phyloP scores from a whole-genome alignment of 805 yeast genomes.

The Torulaspora quercuum region DNA sequence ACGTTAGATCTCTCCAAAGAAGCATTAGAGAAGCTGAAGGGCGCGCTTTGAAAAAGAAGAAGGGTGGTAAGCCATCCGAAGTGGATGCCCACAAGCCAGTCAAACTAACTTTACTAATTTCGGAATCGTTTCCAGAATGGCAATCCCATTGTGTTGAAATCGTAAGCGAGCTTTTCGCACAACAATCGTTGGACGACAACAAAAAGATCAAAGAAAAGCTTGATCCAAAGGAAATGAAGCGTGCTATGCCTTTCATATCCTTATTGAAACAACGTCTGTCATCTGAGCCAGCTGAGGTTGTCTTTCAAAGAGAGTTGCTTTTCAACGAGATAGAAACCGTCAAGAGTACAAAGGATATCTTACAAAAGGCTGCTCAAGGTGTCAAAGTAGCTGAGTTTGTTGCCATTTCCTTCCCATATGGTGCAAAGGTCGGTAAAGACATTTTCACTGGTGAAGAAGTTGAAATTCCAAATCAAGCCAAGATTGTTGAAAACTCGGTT shows the following conservation, averaged over 20 bases:
- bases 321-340: slow-evolving; percentile 74
- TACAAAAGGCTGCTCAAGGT: slow-evolving; percentile 63
- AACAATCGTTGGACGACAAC: slow-evolving; percentile 61
- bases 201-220: slow-evolving; percentile 59
- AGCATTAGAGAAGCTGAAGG: slow-evolving; percentile 93
- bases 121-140: slow-evolving; percentile 92
- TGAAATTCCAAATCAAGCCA: slow-evolving; percentile 56
- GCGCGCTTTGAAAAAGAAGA: slow-evolving; percentile 73
- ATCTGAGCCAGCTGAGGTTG: slow-evolving; percentile 66
- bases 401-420: slow-evolving; percentile 61
- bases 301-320: slow-evolving; percentile 83
- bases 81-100: slow-evolving; percentile 74
- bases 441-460: slow-evolving; percentile 66
- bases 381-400: slow-evolving; percentile 53
- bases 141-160: slow-evolving; percentile 74
- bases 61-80: slow-evolving; percentile 78
- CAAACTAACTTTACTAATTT: slow-evolving; percentile 65
- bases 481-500: slow-evolving; percentile 74
- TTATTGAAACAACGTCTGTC: slow-evolving; percentile 73
- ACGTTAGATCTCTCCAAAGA: slow-evolving; percentile 75
- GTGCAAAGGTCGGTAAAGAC: slow-evolving; percentile 59
- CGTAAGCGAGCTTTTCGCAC: slow-evolving; percentile 71
- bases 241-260: slow-evolving; percentile 96
- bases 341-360: slow-evolving; percentile 49
- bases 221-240: slow-evolving; percentile 84